Percentiles rank a stretch among this genome's conserved stretches.
Conservation (phyloP, 352 stramenopile species). For the Phytophthora idaei region DNA sequence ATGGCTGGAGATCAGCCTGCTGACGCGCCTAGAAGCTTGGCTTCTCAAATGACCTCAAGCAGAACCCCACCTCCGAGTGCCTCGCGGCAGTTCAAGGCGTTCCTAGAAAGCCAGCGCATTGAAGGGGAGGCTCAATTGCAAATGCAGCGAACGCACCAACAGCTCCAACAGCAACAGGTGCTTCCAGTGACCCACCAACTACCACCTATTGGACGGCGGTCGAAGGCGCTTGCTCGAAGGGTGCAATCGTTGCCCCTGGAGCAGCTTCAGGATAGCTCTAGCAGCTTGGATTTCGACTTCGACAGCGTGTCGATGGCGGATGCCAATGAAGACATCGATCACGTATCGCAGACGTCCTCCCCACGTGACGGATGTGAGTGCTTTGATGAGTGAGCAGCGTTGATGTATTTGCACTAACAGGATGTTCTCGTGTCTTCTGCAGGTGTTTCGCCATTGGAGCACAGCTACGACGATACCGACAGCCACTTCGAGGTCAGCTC, state of each 20-base stretch:
- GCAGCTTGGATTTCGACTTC: slow-evolving; percentile 77
- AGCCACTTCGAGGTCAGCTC: slow-evolving; percentile 88
- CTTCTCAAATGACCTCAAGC: slow-evolving; percentile 25
- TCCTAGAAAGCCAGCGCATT: slow-evolving; percentile 40
- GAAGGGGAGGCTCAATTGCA: slow-evolving; percentile 39
- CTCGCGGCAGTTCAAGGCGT: slow-evolving; percentile 39
- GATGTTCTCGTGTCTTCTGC: slow-evolving; percentile 8
- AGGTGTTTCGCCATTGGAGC: slow-evolving; percentile 81
- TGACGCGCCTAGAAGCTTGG: slow-evolving; percentile 25
- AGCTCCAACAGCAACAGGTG: slow-evolving; percentile 38
- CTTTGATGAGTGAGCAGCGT: not conserved
- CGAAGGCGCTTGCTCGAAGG: slow-evolving; percentile 44
- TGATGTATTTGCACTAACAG: slow-evolving; percentile 10
- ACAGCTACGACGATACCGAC: slow-evolving; percentile 78
- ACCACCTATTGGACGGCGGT: slow-evolving; percentile 31
- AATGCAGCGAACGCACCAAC: slow-evolving; percentile 32
- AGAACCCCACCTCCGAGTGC: slow-evolving; percentile 22
- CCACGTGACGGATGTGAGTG: slow-evolving; percentile 74
- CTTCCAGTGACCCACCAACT: slow-evolving; percentile 41
- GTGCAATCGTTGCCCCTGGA: slow-evolving; percentile 68
- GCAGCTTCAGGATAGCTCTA: slow-evolving; percentile 53
- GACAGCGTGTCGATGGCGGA: slow-evolving; percentile 84
- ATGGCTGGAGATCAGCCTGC: slow-evolving; percentile 61
- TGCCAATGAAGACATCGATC: slow-evolving; percentile 62
- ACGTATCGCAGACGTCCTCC: slow-evolving; percentile 76